Evolutionary conservation across 768 basidiomycete genomes (phyloP).

Genomic region (Trametes villosa): DNA sequence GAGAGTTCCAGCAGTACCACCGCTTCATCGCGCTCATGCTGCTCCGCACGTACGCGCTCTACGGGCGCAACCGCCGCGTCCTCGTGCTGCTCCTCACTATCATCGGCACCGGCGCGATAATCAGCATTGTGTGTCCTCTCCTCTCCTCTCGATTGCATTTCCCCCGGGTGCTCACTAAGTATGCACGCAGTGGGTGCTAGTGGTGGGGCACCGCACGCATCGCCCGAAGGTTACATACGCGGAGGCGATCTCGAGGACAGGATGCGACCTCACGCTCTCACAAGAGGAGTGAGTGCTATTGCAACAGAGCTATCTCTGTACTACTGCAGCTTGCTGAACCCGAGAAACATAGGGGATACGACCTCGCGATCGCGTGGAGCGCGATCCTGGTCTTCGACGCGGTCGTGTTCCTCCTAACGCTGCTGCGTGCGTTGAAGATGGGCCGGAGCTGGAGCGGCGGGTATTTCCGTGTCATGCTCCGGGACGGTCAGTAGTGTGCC

Average conservation of each 20-base stretch:
- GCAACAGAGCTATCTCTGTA: too few species aligned
- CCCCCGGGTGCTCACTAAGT: background rate
- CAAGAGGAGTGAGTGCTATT: background rate
- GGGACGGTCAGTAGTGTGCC: conserved; percentile 4
- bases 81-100: background rate
- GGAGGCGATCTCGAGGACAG: background rate
- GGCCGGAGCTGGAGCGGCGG: background rate
- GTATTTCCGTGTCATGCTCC: background rate
- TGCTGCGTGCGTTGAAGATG: background rate
- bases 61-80: background rate
- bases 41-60: conserved; percentile 10
- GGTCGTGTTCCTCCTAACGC: conserved; percentile 7
- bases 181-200: background rate
- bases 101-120: background rate
- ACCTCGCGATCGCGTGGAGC: conserved; percentile 8
- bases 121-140: background rate
- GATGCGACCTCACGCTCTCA: background rate
- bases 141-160: background rate
- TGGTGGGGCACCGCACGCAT: background rate
- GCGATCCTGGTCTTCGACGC: conserved; percentile 10
- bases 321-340: background rate
- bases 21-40: background rate
- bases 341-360: background rate
- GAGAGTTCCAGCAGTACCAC: conserved; percentile 2
- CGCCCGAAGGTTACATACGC: background rate